Percentiles rank a stretch among this genome's conserved stretches.
Conservation (phyloP, 192 early-diverging fungal genomes). For the Nowakowskiella sp. region DNA sequence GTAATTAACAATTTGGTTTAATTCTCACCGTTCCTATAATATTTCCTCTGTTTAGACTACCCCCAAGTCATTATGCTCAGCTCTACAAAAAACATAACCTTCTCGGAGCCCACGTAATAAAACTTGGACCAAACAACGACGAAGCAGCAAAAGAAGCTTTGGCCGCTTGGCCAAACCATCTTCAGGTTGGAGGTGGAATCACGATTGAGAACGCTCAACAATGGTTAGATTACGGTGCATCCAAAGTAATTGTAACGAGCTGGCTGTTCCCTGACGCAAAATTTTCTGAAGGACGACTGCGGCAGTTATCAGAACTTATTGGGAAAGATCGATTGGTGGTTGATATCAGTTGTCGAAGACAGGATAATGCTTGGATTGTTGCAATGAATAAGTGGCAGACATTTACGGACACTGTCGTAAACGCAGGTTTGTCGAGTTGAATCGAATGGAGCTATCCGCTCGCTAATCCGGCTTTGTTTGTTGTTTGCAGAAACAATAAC, state of each 20-base stretch:
- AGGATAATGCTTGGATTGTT: slow-evolving; percentile 73
- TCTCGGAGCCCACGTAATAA: slow-evolving; percentile 88
- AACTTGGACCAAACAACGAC: slow-evolving; percentile 82
- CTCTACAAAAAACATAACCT: slow-evolving; percentile 70
- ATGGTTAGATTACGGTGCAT: slow-evolving; percentile 82
- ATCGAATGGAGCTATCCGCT: background rate
- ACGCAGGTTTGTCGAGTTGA: slow-evolving; percentile 38
- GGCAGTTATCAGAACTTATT: slow-evolving; percentile 33
- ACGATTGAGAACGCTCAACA: slow-evolving; percentile 70
- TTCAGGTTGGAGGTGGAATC: slow-evolving; percentile 96
- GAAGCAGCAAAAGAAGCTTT: slow-evolving; percentile 77
- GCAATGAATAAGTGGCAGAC: slow-evolving; percentile 99
- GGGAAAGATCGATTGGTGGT: slow-evolving; percentile 70
- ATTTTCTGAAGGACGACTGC: slow-evolving; percentile 63
- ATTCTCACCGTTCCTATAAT: background rate
- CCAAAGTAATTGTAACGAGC: slow-evolving; percentile 94
- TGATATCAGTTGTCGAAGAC: slow-evolving; percentile 69
- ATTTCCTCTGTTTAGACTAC: too few relatives aligned
- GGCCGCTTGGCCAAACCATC: slow-evolving; percentile 68
- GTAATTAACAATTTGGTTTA: slow-evolving; percentile 20
- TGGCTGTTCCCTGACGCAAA: slow-evolving; percentile 79
- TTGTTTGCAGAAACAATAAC: slow-evolving; percentile 37
- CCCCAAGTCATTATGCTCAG: slow-evolving; percentile 71
- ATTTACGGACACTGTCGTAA: slow-evolving; percentile 78
- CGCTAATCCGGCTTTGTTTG: background rate